Conservation (phyloP, 108 stramenopile genomes). For the Pelagomonas calceolata region DNA sequence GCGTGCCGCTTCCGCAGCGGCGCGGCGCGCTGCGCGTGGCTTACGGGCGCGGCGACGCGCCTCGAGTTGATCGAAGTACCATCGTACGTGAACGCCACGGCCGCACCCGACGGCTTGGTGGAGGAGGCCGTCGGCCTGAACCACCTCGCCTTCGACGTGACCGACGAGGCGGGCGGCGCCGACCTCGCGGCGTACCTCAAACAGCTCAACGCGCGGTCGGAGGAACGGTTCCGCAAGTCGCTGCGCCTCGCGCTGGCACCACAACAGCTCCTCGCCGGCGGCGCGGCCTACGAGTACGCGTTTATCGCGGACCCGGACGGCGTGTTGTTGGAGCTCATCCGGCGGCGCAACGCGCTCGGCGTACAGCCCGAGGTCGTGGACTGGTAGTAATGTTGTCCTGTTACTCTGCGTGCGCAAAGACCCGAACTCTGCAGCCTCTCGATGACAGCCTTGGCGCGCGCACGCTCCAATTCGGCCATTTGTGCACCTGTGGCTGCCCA, state of each 20-base stretch:
- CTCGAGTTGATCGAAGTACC: slow-evolving; percentile 74
- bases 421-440: too few species aligned
- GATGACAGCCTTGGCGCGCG: too few species aligned
- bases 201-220: slow-evolving; percentile 46
- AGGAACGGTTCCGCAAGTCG: slow-evolving; percentile 48
- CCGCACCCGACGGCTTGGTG: slow-evolving; percentile 30
- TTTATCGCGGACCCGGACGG: slow-evolving; percentile 78
- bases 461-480: too few species aligned
- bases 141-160: slow-evolving; percentile 68
- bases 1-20: slow-evolving; percentile 59
- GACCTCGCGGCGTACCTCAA: slow-evolving; percentile 46
- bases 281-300: slow-evolving; percentile 58
- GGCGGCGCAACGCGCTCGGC: too few species aligned
- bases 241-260: slow-evolving; percentile 56
- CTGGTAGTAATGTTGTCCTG: too few species aligned
- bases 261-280: slow-evolving; percentile 54
- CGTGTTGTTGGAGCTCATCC: slow-evolving; percentile 54
- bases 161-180: slow-evolving; percentile 16
- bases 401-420: too few species aligned
- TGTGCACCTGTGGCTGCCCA: too few species aligned
- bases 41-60: slow-evolving; percentile 27
- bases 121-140: slow-evolving; percentile 61
- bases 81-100: slow-evolving; percentile 33
- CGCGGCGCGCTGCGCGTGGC: slow-evolving; percentile 61
- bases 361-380: too few species aligned